These are phyloP conservation scores for Albizia julibrissin DNA, from an alignment of 306 rosid genomes.

Conservation along the genomic window DNA sequence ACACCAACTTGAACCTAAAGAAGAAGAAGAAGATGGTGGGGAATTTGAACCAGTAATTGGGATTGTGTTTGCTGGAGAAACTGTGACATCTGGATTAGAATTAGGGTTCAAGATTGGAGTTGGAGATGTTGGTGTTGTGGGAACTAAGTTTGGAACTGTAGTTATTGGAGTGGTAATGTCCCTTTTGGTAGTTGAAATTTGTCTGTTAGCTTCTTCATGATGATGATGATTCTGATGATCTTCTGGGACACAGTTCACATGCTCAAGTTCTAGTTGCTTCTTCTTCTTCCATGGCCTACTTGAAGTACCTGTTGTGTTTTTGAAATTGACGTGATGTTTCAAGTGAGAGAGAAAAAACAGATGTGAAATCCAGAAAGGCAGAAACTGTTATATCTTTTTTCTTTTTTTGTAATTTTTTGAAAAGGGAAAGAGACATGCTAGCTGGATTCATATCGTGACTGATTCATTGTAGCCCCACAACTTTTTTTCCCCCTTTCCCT, in stretches of 20 bases:
- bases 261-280: conserved; percentile 25
- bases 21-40: conserved; percentile 33
- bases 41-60: conserved; percentile 38
- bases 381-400: not conserved
- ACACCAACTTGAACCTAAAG: conserved; percentile 73
- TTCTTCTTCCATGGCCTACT: conserved; percentile 44
- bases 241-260: conserved; percentile 44
- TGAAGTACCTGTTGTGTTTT: conserved; percentile 46
- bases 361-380: conserved; percentile 33
- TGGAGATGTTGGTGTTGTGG: conserved; percentile 51
- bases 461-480: not conserved
- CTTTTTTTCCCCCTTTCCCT: not conserved
- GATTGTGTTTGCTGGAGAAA: conserved; percentile 49
- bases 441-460: conserved; percentile 6
- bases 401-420: conserved; percentile 17
- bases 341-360: conserved; percentile 25
- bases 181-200: conserved; percentile 48
- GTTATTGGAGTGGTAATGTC: conserved; percentile 86
- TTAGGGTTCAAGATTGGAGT: conserved; percentile 60
- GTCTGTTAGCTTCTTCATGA: not conserved
- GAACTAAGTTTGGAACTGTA: conserved; percentile 66
- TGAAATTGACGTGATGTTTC: conserved; percentile 43
- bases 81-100: conserved; percentile 62
- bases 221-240: conserved; percentile 31
- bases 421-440: conserved; percentile 6